Conservation (phyloP, 352 stramenopile species). For the Phytophthora nicotianae region DNA sequence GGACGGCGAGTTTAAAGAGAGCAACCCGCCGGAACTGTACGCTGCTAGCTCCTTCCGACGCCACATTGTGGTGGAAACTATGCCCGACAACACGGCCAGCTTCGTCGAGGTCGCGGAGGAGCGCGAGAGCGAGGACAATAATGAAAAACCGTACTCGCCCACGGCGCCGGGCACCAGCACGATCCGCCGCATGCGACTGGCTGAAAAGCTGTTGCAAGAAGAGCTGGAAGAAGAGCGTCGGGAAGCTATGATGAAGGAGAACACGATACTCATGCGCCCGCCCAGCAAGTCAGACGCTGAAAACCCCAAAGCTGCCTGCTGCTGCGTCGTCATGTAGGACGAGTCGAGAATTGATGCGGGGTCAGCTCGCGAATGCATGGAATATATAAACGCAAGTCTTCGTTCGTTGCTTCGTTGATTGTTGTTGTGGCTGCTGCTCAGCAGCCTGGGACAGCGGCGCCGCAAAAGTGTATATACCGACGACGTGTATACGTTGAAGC, state of each 20-base stretch:
- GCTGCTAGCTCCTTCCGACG: constrained; percentile 54
- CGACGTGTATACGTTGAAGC: constrained; percentile 17
- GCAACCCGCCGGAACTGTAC: constrained; percentile 36
- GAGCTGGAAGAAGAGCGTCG: constrained; percentile 63
- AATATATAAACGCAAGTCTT: constrained; percentile 31
- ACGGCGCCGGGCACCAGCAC: constrained; percentile 60
- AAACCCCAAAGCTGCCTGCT: constrained; percentile 40
- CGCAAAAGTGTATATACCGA: constrained; percentile 20
- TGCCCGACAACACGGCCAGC: constrained; percentile 59
- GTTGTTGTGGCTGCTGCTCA: not conserved
- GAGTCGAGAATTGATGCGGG: constrained; percentile 11
- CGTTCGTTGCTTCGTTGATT: constrained; percentile 3
- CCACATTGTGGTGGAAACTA: constrained; percentile 68
- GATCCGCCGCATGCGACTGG: constrained; percentile 74
- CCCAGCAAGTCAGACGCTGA: constrained; percentile 36
- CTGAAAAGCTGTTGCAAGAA: constrained; percentile 61
- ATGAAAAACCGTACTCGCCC: constrained; percentile 67
- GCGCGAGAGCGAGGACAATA: constrained; percentile 34
- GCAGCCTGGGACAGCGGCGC: not conserved
- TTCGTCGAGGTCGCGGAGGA: constrained; percentile 69
- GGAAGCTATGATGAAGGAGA: constrained; percentile 61
- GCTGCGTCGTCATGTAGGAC: constrained; percentile 71
- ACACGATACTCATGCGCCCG: constrained; percentile 41
- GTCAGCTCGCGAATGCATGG: constrained; percentile 20
- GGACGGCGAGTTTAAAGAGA: constrained; percentile 31